Percentiles rank a stretch among this genome's conserved stretches.
phyloP scores from a whole-genome alignment of 805 yeast genomes.

The Sungouiozyma ichnusensis region DNA sequence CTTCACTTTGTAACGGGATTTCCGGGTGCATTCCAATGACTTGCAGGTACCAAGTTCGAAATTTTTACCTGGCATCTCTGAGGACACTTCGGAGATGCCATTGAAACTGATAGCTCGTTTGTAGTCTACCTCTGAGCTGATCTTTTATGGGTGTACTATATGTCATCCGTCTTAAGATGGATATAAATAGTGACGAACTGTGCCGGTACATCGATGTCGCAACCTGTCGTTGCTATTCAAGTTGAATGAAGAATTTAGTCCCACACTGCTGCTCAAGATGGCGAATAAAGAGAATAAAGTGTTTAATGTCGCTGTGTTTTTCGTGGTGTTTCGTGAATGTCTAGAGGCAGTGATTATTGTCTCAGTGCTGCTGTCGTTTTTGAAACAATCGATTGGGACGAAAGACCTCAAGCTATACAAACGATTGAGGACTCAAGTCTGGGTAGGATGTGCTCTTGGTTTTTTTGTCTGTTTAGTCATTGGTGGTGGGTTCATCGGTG shows the following conservation, averaged over 20 bases:
- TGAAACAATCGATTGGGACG: conserved; percentile 71
- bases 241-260: too few species aligned
- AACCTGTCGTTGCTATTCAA: too few species aligned
- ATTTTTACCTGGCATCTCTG: too few species aligned
- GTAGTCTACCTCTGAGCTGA: too few species aligned
- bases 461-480: conserved; percentile 66
- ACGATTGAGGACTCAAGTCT: conserved; percentile 64
- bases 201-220: too few species aligned
- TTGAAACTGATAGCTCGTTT: too few species aligned
- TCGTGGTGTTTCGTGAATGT: conserved; percentile 87
- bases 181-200: too few species aligned
- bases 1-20: too few species aligned
- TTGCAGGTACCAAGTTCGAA: too few species aligned
- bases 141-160: too few species aligned
- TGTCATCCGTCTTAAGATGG: too few species aligned
- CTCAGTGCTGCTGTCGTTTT: conserved; percentile 83
- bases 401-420: conserved; percentile 46
- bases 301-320: conserved; percentile 53
- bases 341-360: conserved; percentile 87
- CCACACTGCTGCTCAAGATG: too few species aligned
- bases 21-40: background rate
- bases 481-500: conserved; percentile 93
- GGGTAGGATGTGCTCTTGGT: conserved; percentile 73
- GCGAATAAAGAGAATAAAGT: conserved; percentile 24
- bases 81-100: background rate